Conservation (phyloP, 2,329 filamentous ascomycete species). For the Neospermospora avenae region DNA sequence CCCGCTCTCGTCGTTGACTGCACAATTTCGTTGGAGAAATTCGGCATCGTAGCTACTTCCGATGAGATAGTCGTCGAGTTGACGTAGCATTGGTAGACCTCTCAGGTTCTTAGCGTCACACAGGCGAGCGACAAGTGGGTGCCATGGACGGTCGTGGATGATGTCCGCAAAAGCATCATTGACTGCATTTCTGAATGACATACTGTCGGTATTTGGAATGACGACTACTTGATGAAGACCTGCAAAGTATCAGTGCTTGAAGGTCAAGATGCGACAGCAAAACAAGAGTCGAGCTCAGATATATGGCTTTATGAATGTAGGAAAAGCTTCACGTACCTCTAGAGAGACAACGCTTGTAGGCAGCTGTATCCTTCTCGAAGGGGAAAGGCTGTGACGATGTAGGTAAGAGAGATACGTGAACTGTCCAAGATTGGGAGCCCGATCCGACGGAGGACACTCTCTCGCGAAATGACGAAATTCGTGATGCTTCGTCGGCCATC, state of each 20-base stretch:
- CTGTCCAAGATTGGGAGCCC: constrained; percentile 49
- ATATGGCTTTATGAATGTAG: background rate
- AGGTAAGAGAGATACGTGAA: constrained; percentile 57
- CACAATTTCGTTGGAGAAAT: constrained; percentile 53
- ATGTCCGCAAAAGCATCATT: constrained; percentile 48
- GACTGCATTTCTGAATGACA: constrained; percentile 49
- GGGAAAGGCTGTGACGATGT: constrained; percentile 53
- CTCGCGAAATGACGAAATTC: constrained; percentile 25
- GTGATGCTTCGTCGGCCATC: constrained; percentile 18
- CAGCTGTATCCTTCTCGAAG: constrained; percentile 59
- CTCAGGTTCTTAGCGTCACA: constrained; percentile 53
- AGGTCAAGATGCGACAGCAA: background rate
- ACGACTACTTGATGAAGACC: constrained; percentile 55
- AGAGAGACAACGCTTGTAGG: constrained; percentile 59
- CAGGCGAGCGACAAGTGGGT: constrained; percentile 55
- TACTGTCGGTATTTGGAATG: constrained; percentile 47
- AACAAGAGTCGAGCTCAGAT: background rate
- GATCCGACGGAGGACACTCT: constrained; percentile 25
- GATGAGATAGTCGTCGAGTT: constrained; percentile 44
- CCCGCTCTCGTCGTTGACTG: constrained; percentile 51
- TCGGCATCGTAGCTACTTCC: constrained; percentile 45
- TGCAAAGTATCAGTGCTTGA: background rate
- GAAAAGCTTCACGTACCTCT: constrained; percentile 36
- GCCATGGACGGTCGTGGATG: constrained; percentile 50
- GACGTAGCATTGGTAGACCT: constrained; percentile 58